These are phyloP conservation scores for Phytophthora crassamura DNA, from an alignment of 352 stramenopile species.

Conservation along the genomic window DNA sequence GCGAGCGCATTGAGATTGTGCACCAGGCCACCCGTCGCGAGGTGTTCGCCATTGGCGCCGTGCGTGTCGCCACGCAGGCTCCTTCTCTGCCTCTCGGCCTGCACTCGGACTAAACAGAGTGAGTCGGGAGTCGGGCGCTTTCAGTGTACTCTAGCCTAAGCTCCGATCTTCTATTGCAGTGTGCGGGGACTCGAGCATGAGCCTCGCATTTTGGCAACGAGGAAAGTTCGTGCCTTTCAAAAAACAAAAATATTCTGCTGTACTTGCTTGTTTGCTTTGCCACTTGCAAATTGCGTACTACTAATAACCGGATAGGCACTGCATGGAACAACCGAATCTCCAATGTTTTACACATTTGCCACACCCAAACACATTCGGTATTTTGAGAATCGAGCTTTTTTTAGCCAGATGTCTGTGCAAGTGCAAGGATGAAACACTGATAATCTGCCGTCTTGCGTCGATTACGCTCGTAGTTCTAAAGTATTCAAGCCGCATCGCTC, in stretches of 20 bases:
- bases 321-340: no score
- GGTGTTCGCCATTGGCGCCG: constrained; percentile 82
- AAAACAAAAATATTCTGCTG: constrained; percentile 34
- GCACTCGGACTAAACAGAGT: constrained; percentile 61
- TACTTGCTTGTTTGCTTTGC: no score
- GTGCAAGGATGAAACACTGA: no score
- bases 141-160: constrained; percentile 33
- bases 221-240: constrained; percentile 24
- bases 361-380: no score
- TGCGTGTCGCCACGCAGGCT: constrained; percentile 71
- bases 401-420: no score
- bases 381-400: no score
- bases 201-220: constrained; percentile 14
- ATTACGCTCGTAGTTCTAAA: no score
- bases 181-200: constrained; percentile 5
- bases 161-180: constrained; percentile 21
- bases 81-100: constrained; percentile 54
- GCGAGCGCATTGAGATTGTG: constrained; percentile 86
- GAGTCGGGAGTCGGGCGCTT: constrained; percentile 12
- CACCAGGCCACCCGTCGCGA: constrained; percentile 82
- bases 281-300: no score
- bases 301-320: no score
- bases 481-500: no score
- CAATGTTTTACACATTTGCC: no score
- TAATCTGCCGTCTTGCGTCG: no score